Base-by-base conservation (phyloP, 306 rosid species). In the Rubus parviflorus region DNA sequence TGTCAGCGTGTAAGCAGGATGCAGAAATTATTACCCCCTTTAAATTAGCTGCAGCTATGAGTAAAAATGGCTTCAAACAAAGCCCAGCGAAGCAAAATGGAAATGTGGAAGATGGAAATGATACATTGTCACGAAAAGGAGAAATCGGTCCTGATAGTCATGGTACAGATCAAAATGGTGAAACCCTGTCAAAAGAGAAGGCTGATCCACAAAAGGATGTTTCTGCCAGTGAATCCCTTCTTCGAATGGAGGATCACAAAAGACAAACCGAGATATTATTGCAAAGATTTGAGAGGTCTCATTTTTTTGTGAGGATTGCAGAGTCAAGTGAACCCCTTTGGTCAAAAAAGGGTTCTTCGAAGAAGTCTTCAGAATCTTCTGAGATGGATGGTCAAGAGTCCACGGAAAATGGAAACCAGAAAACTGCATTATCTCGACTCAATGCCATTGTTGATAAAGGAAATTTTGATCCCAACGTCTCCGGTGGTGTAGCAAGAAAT, bases 301-400 rank as follows among this genome's bases (percentile, higher is more conserved):
- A 88, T 84, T 92, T 90, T 88, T 95, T 95, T 88, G 96, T 89
- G 78, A 90, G 99, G 80, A 87, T 95, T 82, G 88, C 96, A 22
- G 99, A 95, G 62, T 89, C 88, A 8, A 69, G 82, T 57, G 92
- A 89, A 69, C 80, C 88, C 49, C 96, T 92, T 82, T 95, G 99
- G 99, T 88, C 97, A 20, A 92, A 83, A 81, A 87, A 82, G 87
- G 61, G 56, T 75, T 60, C 79, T 76, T 19, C 80, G 19, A 83
- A 75, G 42, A 80, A 73, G 1, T 41, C 61, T 82, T 79, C 85
- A 42, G 76, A 73, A 56, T 67, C 79, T 47, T 71, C 72, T 77
- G 87, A 75, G 80, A 77, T 51, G 69, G 81, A 86, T 74, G 76
- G 76, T 70, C 77, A 49, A 76, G 82, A 82, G 22, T 76, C 77